Evolutionary conservation across 2,329 filamentous ascomycete genomes (phyloP).

Genomic region (Fusarium hostae): DNA sequence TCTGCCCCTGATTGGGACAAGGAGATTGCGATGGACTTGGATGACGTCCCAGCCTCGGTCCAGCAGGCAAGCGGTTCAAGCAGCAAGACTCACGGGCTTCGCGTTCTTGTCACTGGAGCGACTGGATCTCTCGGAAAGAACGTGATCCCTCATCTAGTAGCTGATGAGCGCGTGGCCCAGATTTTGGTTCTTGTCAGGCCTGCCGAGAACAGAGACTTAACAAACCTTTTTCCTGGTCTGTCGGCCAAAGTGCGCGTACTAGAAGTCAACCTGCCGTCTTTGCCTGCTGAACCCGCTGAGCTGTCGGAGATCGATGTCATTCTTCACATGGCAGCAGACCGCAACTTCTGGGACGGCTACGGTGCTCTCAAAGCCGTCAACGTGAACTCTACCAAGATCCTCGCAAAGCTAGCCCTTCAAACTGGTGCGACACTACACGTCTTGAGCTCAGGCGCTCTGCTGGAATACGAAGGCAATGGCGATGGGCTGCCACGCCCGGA

Average conservation of each 20-base stretch:
- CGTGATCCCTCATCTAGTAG: background rate
- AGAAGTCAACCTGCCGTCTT: background rate
- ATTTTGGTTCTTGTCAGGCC: background rate
- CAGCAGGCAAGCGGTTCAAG: background rate
- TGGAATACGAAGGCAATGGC: background rate
- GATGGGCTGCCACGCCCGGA: background rate
- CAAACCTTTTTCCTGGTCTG: background rate
- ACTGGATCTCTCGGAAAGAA: background rate
- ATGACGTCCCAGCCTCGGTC: background rate
- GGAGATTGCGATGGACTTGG: background rate
- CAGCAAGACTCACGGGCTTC: background rate
- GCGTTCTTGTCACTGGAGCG: background rate
- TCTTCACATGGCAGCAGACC: background rate
- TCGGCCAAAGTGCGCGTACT: background rate
- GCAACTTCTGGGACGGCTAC: background rate
- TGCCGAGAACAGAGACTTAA: background rate
- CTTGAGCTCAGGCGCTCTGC: background rate
- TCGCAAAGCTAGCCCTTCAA: background rate
- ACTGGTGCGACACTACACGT: background rate
- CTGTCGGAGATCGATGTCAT: background rate
- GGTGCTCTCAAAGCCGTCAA: background rate
- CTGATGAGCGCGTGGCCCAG: background rate
- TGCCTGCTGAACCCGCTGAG: background rate
- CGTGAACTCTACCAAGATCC: background rate
- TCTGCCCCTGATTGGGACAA: background rate